Evolutionary conservation across 2,329 filamentous ascomycete species (phyloP).

Genomic region (Exophiala dermatitidis): DNA sequence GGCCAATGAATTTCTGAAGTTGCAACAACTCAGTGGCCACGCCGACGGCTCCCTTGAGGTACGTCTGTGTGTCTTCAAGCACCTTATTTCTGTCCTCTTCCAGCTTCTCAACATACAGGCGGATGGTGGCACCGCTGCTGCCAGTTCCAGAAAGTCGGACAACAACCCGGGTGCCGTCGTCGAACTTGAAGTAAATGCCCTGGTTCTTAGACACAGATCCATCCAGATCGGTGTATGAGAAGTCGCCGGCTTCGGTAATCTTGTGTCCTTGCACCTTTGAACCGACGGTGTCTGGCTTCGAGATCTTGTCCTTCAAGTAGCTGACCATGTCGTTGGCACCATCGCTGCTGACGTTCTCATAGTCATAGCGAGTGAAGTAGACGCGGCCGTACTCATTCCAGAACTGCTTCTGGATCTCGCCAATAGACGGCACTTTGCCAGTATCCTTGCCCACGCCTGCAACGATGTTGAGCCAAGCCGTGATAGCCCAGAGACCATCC

Average conservation of each 20-base stretch:
- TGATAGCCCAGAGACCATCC: constrained; percentile 94
- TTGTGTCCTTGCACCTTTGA: constrained; percentile 76
- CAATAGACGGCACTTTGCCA: constrained; percentile 64
- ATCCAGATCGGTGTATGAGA: constrained; percentile 97
- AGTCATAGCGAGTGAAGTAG: constrained; percentile 99
- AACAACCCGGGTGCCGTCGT: constrained; percentile 88
- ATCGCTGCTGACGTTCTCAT: constrained; percentile 87
- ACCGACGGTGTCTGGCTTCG: constrained; percentile 66
- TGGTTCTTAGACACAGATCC: constrained; percentile 93
- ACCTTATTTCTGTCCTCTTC: constrained; percentile 73
- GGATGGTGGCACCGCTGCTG: constrained; percentile 90
- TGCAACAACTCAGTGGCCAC: constrained; percentile 79
- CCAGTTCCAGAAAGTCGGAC: constrained; percentile 92
- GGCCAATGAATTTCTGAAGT: constrained; percentile 87
- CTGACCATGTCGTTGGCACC: constrained; percentile 85
- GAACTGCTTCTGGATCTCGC: constrained; percentile 94
- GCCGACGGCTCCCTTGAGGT: constrained; percentile 81
- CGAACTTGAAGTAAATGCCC: constrained; percentile 89
- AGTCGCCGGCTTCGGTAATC: constrained; percentile 85
- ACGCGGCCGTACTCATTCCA: constrained; percentile 94
- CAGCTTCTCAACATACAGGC: constrained; percentile 95
- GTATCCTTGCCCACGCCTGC: constrained; percentile 83
- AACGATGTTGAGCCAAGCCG: constrained; percentile 98
- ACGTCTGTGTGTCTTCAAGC: constrained; percentile 79
- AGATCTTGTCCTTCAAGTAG: constrained; percentile 71